phyloP scores from a whole-genome alignment of 495 filamentous ascomycete genomes.

The Aspergillus campestris region DNA sequence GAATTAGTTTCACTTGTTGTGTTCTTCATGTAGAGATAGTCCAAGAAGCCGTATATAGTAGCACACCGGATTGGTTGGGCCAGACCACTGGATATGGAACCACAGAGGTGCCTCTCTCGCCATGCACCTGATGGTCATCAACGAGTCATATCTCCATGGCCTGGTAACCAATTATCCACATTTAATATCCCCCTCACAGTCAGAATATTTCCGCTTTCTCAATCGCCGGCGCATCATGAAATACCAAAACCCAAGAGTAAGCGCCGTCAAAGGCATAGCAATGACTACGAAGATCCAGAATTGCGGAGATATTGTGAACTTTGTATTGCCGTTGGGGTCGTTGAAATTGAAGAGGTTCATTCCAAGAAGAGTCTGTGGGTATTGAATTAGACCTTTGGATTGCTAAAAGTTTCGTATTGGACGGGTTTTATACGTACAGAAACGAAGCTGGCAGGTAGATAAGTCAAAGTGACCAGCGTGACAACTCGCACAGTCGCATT shows the following conservation, averaged over 20 bases:
- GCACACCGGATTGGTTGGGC: too few species aligned
- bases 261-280: slow-evolving; percentile 19
- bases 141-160: too few species aligned
- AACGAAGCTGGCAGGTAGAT: slow-evolving; percentile 34
- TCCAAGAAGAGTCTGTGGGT: slow-evolving; percentile 16
- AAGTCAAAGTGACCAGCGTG: slow-evolving; percentile 33
- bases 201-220: background rate
- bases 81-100: too few species aligned
- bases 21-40: too few species aligned
- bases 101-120: too few species aligned
- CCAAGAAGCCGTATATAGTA: too few species aligned
- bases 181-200: too few species aligned
- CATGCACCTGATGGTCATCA: too few species aligned
- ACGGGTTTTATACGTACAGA: slow-evolving; percentile 16
- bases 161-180: too few species aligned
- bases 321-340: background rate
- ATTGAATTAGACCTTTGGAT: too few species aligned
- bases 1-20: too few species aligned
- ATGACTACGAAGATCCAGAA: slow-evolving; percentile 27
- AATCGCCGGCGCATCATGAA: slow-evolving; percentile 1
- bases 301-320: slow-evolving; percentile 16
- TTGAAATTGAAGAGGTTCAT: slow-evolving; percentile 22
- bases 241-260: slow-evolving; percentile 18
- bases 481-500: slow-evolving; percentile 28
- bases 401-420: too few species aligned